Evolutionary conservation across 208 protist genomes (phyloP).

Genomic region (Leishmania tropica): DNA sequence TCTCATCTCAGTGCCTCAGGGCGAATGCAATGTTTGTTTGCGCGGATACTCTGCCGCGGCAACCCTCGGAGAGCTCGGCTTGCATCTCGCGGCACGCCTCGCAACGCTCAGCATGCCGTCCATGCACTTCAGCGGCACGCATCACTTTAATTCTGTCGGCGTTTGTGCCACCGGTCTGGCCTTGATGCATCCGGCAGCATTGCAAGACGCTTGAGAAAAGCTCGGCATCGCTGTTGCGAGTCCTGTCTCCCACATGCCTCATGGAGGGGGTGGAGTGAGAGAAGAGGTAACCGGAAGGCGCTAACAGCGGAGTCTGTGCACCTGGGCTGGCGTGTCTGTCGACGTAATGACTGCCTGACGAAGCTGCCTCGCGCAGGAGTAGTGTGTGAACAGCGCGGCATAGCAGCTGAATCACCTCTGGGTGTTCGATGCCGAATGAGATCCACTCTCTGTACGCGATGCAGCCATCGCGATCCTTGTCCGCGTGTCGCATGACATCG

Average conservation of each 20-base stretch:
- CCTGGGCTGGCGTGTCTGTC: background rate
- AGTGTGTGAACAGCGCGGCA: conserved; percentile 24
- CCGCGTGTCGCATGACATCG: conserved; percentile 48
- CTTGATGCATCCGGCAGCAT: background rate
- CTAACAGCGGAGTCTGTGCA: background rate
- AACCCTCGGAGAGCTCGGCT: conserved; percentile 5
- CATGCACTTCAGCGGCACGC: background rate
- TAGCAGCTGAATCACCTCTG: conserved; percentile 42
- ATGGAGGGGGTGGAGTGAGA: background rate
- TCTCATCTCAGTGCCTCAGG: background rate
- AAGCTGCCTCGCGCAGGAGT: conserved; percentile 2
- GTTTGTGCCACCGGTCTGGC: background rate
- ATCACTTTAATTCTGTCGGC: background rate
- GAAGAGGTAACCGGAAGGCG: background rate
- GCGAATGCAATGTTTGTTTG: background rate
- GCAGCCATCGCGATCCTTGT: conserved; percentile 51
- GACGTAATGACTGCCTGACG: background rate
- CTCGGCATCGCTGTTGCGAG: background rate
- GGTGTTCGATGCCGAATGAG: conserved; percentile 43
- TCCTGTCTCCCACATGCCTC: background rate
- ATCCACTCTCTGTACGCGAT: conserved; percentile 63
- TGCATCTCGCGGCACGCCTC: conserved; percentile 20
- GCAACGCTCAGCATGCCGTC: background rate
- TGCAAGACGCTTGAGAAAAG: background rate
- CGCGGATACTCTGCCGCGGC: conserved; percentile 8